Conservation (phyloP, 164 flowering plant species). For the Hamamelis virginiana region DNA sequence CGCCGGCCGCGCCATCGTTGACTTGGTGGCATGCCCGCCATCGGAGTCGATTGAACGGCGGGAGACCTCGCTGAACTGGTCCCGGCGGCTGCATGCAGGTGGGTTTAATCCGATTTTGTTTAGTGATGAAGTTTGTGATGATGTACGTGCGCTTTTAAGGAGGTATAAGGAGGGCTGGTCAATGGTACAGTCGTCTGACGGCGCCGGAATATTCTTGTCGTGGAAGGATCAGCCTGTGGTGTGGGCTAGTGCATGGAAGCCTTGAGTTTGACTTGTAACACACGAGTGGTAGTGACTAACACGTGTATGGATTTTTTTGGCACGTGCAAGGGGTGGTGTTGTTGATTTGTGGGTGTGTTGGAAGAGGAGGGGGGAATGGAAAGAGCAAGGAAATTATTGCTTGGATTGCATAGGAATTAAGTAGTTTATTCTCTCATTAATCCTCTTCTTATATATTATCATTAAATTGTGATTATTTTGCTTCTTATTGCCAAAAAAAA, state of each 20-base stretch:
- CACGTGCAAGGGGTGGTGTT: conserved; percentile 22
- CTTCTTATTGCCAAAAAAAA: background rate
- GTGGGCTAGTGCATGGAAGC: conserved; percentile 92
- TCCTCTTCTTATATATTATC: background rate
- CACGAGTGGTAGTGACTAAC: conserved; percentile 9
- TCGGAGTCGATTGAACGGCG: conserved; percentile 66
- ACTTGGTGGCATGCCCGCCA: conserved; percentile 65
- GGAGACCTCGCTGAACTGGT: conserved; percentile 78
- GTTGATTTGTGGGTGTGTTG: background rate
- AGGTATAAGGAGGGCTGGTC: conserved; percentile 95
- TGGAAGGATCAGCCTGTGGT: conserved; percentile 94
- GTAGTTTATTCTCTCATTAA: conserved; percentile 11
- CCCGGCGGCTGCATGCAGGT: conserved; percentile 40
- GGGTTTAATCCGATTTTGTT: conserved; percentile 54
- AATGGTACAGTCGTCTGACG: conserved; percentile 47
- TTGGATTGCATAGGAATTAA: conserved; percentile 19
- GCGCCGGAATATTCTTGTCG: conserved; percentile 73
- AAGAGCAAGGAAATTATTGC: conserved; percentile 9
- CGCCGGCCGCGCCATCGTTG: conserved; percentile 73
- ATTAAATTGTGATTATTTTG: conserved; percentile 4
- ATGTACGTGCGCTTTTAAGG: conserved; percentile 75
- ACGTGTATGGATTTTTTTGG: conserved; percentile 27
- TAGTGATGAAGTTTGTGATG: conserved; percentile 87
- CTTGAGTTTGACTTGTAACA: no score
- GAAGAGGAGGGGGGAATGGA: background rate